Evolutionary conservation across 495 filamentous ascomycete species (phyloP).

Genomic region (Darksidea phi): DNA sequence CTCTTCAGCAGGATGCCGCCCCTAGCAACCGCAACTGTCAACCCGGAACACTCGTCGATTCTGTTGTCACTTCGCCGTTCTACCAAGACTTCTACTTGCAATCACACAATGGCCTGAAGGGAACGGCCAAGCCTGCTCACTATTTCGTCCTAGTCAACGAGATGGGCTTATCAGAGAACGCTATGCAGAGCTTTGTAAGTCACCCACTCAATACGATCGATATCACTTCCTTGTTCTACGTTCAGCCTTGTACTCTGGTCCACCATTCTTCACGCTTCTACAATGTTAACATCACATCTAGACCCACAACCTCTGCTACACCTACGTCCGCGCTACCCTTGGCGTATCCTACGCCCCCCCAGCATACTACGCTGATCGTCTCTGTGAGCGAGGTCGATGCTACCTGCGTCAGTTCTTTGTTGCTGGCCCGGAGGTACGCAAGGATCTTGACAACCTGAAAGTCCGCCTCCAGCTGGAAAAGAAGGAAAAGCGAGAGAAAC

Average conservation of each 20-base stretch:
- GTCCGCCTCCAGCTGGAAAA: neutral
- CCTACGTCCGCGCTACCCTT: constrained; percentile 35
- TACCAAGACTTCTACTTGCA: constrained; percentile 25
- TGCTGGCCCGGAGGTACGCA: neutral
- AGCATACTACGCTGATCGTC: constrained; percentile 41
- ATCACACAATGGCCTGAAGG: constrained; percentile 16
- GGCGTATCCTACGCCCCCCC: constrained; percentile 37
- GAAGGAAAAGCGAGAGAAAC: neutral
- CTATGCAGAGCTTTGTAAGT: constrained; percentile 11
- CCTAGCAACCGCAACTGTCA: constrained; percentile 18
- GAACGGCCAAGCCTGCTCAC: constrained; percentile 16
- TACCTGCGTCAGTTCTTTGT: constrained; percentile 30
- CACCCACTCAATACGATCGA: too few relatives aligned
- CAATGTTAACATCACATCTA: too few relatives aligned
- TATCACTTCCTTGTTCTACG: too few relatives aligned
- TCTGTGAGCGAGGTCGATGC: constrained; percentile 40
- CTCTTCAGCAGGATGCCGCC: too few relatives aligned
- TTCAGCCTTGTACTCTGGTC: too few relatives aligned
- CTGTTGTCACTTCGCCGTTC: constrained; percentile 15
- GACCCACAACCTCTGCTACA: constrained; percentile 38
- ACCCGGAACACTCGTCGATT: constrained; percentile 19
- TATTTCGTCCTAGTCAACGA: constrained; percentile 26
- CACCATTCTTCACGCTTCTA: too few relatives aligned
- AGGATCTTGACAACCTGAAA: neutral
- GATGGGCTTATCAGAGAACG: neutral